Base-by-base conservation (phyloP, 176 grass and related monocot species). In the Areca catechu region DNA sequence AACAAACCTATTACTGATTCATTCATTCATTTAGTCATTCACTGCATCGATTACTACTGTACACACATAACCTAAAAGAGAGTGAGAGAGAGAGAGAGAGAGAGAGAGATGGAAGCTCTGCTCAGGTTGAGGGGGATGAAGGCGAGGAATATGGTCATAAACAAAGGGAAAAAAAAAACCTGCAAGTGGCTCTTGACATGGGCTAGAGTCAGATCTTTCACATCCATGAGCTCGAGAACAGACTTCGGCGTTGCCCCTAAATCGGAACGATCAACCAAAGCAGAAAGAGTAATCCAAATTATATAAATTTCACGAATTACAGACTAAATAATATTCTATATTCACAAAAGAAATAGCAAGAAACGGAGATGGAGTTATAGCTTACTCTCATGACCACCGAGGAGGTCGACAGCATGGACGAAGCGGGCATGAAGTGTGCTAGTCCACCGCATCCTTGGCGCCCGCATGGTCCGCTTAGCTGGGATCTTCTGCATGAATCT, bases 181-280 rank as follows among this genome's bases (percentile, higher is more conserved):
- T 81, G 79, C 51, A 81, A 65, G 49, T 81, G 79, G 53, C 71
- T 75, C 69, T 81, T 81, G 57, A 81, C 79, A 76, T 81, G 79
- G 48, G 79, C 79, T 51, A 81, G 22, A 17, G 79, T 81, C 18
- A 81, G 79, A 81, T 81, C 79, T 27, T 81, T 81, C 52, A 81
- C 79, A 71, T 81, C 72, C 79, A 81, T 81, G 9, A 81, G 66
- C 66, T 81, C 79, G 58, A 81, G 59, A 65, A 81, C 72, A 18
- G 79, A 81, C 34, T 81, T 81, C 22, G 79, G 79, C 17, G 79
- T 81, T 9, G 79, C 79, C 57, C 79, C 79, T 81, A 56, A n/a
- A 4, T 16, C 15, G 17, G 47, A 56, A 56, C 52, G 28, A 16
- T 19, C 16, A 7, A 9, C 34, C 22, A 37, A 57, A 23, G 50